phyloP scores from a whole-genome alignment of 2,329 filamentous ascomycete species.

The Cercospora beticola region DNA sequence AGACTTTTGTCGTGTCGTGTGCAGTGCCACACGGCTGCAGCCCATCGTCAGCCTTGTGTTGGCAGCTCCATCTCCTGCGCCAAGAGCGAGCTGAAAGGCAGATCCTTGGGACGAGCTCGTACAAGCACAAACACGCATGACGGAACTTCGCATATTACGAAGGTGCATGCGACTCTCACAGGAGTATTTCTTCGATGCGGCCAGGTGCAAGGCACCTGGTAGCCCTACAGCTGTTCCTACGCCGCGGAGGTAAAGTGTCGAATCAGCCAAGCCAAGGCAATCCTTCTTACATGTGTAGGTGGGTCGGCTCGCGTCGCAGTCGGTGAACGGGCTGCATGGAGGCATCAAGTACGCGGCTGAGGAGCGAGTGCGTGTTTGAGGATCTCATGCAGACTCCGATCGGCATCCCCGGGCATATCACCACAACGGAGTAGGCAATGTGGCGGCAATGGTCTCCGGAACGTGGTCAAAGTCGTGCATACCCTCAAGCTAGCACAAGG shows the following conservation, averaged over 20 bases:
- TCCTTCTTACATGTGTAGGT: background rate
- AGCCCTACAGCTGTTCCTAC: background rate
- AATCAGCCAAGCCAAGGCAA: background rate
- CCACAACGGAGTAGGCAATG: background rate
- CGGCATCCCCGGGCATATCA: background rate
- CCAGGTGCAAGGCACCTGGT: background rate
- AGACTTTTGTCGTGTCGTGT: background rate
- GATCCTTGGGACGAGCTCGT: background rate
- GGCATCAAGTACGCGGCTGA: background rate
- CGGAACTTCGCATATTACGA: background rate
- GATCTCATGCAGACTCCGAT: background rate
- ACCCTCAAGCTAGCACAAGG: background rate
- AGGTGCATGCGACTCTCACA: background rate
- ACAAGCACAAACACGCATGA: background rate
- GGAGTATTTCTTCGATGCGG: background rate
- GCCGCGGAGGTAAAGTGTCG: background rate
- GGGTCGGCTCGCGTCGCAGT: background rate
- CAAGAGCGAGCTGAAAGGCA: conserved; percentile 16
- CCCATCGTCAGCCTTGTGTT: conserved; percentile 12
- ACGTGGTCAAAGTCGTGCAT: background rate
- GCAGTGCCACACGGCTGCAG: conserved; percentile 9
- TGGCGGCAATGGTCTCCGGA: background rate
- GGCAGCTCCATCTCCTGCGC: conserved; percentile 3
- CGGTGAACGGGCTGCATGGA: background rate
- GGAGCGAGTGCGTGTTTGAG: background rate